Percentiles rank a stretch among this genome's conserved stretches.
phyloP scores from a whole-genome alignment of 495 filamentous ascomycete genomes.

The Penicillium taxi region DNA sequence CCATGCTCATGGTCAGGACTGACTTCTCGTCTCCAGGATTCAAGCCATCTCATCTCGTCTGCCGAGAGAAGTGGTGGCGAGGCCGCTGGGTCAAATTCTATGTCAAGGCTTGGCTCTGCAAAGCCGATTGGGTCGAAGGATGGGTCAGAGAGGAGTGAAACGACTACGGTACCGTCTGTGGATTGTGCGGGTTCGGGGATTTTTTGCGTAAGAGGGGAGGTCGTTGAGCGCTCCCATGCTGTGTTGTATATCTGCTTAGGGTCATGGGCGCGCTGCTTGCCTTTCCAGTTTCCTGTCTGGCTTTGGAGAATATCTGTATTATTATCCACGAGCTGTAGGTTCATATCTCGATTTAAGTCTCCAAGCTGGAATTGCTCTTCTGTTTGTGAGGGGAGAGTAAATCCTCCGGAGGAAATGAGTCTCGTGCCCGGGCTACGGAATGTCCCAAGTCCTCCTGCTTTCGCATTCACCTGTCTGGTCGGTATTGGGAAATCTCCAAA shows the following conservation, averaged over 20 bases:
- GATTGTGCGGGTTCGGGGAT: neutral
- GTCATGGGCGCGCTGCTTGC: conserved; percentile 16
- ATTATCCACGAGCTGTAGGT: neutral
- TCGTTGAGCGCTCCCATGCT: conserved; percentile 13
- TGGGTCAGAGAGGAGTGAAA: conserved; percentile 45
- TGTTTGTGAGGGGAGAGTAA: conserved; percentile 19
- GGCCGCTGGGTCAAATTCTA: conserved; percentile 21
- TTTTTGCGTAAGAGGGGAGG: neutral
- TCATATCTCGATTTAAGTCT: neutral
- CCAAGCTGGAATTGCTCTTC: conserved; percentile 27
- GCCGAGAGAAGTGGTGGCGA: conserved; percentile 18
- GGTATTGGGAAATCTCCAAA: no score
- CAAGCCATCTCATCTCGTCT: conserved; percentile 26
- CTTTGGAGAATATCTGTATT: neutral
- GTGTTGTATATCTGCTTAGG: conserved; percentile 11
- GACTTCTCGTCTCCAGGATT: conserved; percentile 27
- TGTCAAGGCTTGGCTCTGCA: conserved; percentile 12
- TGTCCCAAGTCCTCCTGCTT: no score
- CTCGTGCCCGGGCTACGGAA: no score
- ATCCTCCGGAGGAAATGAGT: conserved; percentile 8
- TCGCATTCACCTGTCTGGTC: no score
- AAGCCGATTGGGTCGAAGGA: conserved; percentile 44
- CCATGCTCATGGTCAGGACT: neutral
- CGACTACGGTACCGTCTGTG: conserved; percentile 36
- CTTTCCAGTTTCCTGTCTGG: conserved; percentile 22